phyloP scores from a whole-genome alignment of 441 rosid species.

The Gossypium gossypioides region DNA sequence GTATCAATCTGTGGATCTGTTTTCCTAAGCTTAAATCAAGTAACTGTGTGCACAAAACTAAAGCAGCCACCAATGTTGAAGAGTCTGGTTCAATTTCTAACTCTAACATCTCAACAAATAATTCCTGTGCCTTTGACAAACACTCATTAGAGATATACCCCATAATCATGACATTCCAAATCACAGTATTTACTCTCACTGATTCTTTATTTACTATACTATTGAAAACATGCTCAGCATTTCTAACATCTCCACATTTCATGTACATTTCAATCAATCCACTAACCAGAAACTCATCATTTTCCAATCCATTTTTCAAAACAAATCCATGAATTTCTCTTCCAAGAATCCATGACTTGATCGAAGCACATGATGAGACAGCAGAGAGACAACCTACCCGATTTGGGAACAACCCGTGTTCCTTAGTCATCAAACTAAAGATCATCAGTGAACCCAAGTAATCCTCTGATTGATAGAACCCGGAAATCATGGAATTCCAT shows the following conservation, averaged over 20 bases:
- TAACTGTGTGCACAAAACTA: constrained; percentile 26
- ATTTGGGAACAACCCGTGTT: constrained; percentile 18
- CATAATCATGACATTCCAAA: constrained; percentile 38
- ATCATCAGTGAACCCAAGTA: constrained; percentile 19
- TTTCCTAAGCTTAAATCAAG: constrained; percentile 19
- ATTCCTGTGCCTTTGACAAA: constrained; percentile 24
- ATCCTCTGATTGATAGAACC: constrained; percentile 23
- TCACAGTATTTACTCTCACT: constrained; percentile 20
- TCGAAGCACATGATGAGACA: constrained; percentile 30
- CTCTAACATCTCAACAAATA: constrained; percentile 28
- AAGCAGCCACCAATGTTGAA: constrained; percentile 26
- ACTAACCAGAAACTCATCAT: constrained; percentile 26
- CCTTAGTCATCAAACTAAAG: constrained; percentile 26
- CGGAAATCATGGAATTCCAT: constrained; percentile 38
- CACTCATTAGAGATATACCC: constrained; percentile 27
- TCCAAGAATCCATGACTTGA: constrained; percentile 23
- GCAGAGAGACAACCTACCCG: constrained; percentile 28
- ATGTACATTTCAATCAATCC: constrained; percentile 34
- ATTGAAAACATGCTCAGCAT: constrained; percentile 23
- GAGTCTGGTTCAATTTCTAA: constrained; percentile 29
- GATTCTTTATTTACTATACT: constrained; percentile 10
- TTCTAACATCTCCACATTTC: constrained; percentile 32
- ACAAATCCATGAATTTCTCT: constrained; percentile 32
- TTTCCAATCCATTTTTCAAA: constrained; percentile 21
- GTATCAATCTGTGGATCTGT: constrained; percentile 28